A percentile compares a stretch with the other conserved stretches of the same genome.
Evolutionary conservation across 2,329 filamentous ascomycete species (phyloP).

Genomic region (Dactylellina haptotyla): DNA sequence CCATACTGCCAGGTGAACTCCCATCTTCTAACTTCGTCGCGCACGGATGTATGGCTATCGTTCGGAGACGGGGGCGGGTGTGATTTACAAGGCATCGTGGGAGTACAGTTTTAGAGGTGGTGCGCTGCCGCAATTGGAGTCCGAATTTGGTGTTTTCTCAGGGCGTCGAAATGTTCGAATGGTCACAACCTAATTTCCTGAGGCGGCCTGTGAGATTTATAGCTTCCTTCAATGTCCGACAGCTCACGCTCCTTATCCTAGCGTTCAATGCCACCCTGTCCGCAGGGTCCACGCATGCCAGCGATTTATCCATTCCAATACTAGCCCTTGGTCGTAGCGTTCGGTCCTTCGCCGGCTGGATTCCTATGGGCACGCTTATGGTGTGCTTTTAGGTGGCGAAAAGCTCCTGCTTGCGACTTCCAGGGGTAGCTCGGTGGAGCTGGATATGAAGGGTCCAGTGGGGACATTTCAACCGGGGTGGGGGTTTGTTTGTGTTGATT

Average conservation of each 20-base stretch:
- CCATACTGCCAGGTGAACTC: constrained; percentile 40
- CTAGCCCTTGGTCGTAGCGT: not conserved
- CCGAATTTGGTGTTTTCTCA: not conserved
- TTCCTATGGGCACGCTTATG: not conserved
- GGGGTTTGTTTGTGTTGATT: constrained; percentile 17
- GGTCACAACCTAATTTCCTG: not conserved
- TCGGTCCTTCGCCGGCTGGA: not conserved
- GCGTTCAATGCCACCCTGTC: constrained; percentile 26
- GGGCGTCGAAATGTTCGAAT: not conserved
- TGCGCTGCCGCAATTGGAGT: not conserved
- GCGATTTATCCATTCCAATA: not conserved
- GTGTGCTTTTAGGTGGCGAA: not conserved
- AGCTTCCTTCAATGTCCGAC: constrained; percentile 23
- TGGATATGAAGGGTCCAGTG: constrained; percentile 7
- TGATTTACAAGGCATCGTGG: constrained; percentile 46
- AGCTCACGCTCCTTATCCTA: constrained; percentile 23
- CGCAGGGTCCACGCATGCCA: constrained; percentile 9
- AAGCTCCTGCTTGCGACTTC: constrained; percentile 25
- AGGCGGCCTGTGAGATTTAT: constrained; percentile 13
- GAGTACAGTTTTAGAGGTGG: not conserved
- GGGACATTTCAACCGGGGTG: constrained; percentile 6
- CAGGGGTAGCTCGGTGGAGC: constrained; percentile 28
- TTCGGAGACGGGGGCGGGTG: constrained; percentile 32
- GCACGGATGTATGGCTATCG: constrained; percentile 18
- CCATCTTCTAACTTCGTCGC: constrained; percentile 46